A percentile compares a stretch with the other conserved stretches of the same genome.
Conservation (phyloP, 2,329 filamentous ascomycete species). For the Botrytis byssoidea region DNA sequence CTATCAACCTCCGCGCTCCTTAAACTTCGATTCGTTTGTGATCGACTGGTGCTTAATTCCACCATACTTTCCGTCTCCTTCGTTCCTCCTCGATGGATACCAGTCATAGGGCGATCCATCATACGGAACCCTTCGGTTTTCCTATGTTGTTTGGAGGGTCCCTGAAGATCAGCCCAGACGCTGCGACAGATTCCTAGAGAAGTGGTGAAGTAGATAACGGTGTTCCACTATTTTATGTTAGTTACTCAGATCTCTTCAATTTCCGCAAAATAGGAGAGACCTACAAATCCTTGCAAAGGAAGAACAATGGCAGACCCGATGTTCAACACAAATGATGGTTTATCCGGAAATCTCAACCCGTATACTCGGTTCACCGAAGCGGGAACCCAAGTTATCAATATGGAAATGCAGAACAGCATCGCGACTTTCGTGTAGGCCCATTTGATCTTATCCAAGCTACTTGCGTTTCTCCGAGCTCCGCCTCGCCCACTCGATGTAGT, state of each 20-base stretch:
- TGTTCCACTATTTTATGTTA: constrained; percentile 58
- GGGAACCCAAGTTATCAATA: constrained; percentile 72
- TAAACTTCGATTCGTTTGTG: constrained; percentile 1
- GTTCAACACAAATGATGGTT: constrained; percentile 59
- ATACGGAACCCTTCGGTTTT: constrained; percentile 5
- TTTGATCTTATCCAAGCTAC: constrained; percentile 55
- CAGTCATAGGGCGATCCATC: constrained; percentile 5
- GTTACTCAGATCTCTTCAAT: neutral
- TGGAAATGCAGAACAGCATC: constrained; percentile 67
- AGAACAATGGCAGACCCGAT: constrained; percentile 71
- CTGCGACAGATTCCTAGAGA: constrained; percentile 46
- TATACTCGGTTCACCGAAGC: constrained; percentile 75
- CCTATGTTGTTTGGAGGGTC: neutral
- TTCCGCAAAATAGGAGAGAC: no score
- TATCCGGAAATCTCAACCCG: constrained; percentile 56
- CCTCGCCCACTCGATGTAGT: neutral
- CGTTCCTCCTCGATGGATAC: neutral
- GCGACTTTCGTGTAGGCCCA: constrained; percentile 69
- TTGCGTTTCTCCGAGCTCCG: neutral
- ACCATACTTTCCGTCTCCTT: constrained; percentile 11
- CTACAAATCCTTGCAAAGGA: constrained; percentile 69
- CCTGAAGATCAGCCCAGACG: constrained; percentile 7
- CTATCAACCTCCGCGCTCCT: constrained; percentile 1
- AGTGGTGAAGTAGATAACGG: constrained; percentile 70
- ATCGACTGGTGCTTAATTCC: constrained; percentile 10